Evolutionary conservation across 495 filamentous ascomycete species (phyloP).

Genomic region (Antarctomyces pellizariae): DNA sequence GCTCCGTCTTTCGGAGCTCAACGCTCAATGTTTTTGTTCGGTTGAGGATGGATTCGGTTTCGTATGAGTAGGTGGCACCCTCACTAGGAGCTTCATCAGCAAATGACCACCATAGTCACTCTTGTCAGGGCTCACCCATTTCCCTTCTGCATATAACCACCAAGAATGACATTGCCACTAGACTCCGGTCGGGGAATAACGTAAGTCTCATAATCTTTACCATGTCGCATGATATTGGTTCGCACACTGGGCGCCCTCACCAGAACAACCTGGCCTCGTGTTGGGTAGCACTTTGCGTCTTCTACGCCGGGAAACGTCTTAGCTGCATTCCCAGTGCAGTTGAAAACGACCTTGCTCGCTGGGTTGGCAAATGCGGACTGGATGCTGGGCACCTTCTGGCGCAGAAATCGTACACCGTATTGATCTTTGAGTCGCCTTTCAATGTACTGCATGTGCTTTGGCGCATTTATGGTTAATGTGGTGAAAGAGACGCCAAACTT

Average conservation of each 20-base stretch:
- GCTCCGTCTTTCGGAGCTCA: too few species aligned
- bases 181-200: slow-evolving; percentile 15
- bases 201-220: slow-evolving; percentile 16
- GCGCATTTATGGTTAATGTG: too few species aligned
- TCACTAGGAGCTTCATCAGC: too few species aligned
- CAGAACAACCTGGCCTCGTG: slow-evolving; percentile 19
- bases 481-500: too few species aligned
- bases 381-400: slow-evolving; percentile 8
- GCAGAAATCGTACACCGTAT: slow-evolving; percentile 11
- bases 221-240: slow-evolving; percentile 16
- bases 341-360: slow-evolving; percentile 31
- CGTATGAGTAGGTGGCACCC: too few species aligned
- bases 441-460: too few species aligned
- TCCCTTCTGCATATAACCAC: too few species aligned
- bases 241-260: slow-evolving; percentile 14
- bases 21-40: too few species aligned
- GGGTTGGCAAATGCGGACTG: slow-evolving; percentile 10
- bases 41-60: too few species aligned
- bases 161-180: slow-evolving; percentile 30
- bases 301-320: slow-evolving; percentile 38
- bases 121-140: too few species aligned
- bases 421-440: too few species aligned
- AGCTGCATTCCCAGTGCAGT: slow-evolving; percentile 48
- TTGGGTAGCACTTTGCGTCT: slow-evolving; percentile 22
- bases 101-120: too few species aligned